Evolutionary conservation across 768 basidiomycete genomes (phyloP), one percentile per base, ranked within the genome.

Genomic region (Tephrocybe sp.): DNA sequence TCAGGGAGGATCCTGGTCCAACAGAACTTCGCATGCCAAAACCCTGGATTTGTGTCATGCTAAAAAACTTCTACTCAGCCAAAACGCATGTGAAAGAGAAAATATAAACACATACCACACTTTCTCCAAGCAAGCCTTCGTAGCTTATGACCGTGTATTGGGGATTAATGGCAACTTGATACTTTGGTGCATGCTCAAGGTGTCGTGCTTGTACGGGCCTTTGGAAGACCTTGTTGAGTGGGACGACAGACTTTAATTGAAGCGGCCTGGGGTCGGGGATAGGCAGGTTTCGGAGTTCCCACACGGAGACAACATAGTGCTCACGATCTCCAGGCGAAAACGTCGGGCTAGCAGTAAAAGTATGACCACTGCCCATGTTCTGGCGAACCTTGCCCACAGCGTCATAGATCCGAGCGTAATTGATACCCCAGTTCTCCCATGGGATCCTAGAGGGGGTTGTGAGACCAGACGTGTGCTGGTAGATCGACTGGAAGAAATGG

Each of bases 71-170:
- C 28, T 30, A 6, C 28, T 30, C 28, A 30, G 28, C 28, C 12
- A 12, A 30, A 30, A 30, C 28, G 12, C 28, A 30, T 12, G 28
- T n/a, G n/a, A n/a, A 30, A 30, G 28, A 30, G 28, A 30, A 12
- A 30, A 30, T 12, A 7, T 7, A 12, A 30, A 48, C 47, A 0
- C 19, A 48, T 37, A 39, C 39, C 37, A 18, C 37, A 36, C 36
- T 44, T n/a, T n/a, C 30, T 13, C 43, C 49, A 18, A 44, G 26
- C 4, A 49, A 18, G 13, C 48, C 48, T 49, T 49, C 48, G 18
- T 43, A 49, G 31, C 48, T 27, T 21, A 36, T 25, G 8, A 22
- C 15, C 35, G 31, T 19, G 40, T 18, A 31, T 22, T 15, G 0
- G n/a, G n/a, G n/a, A n/a, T n/a, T n/a, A 31, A 36, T 13, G 31